These are phyloP conservation scores for Picea sitchensis DNA, from an alignment of 75 land plant genomes.

Conservation along the genomic window DNA sequence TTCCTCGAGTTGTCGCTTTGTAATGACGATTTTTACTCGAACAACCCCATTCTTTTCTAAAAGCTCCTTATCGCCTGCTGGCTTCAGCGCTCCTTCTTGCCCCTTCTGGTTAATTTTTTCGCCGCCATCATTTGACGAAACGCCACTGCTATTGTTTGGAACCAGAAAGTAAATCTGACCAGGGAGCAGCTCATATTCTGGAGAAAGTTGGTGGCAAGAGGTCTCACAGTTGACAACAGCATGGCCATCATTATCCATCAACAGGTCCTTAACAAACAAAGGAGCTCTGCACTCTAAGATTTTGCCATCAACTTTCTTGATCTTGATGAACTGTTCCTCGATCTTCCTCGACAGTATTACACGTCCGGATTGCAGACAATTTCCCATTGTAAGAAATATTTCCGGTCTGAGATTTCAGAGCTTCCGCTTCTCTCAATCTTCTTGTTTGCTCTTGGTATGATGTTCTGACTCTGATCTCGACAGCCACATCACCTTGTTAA, in stretches of 20 bases:
- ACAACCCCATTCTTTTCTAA: background rate
- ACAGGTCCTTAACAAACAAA: slow-evolving; percentile 20
- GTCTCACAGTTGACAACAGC: background rate
- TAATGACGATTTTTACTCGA: slow-evolving; percentile 25
- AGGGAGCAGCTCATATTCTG: slow-evolving; percentile 15
- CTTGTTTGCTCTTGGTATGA: no score
- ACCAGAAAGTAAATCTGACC: slow-evolving; percentile 19
- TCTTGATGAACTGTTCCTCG: slow-evolving; percentile 4
- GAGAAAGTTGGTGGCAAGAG: slow-evolving; percentile 14
- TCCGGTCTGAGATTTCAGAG: background rate
- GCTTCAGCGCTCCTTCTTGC: no score
- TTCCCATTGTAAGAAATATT: background rate
- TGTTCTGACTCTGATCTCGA: no score
- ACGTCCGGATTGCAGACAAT: background rate
- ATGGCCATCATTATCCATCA: slow-evolving; percentile 11
- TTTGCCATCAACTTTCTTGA: slow-evolving; percentile 29
- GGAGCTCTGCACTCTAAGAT: slow-evolving; percentile 16
- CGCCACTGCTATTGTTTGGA: background rate
- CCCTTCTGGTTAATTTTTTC: no score
- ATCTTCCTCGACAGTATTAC: background rate
- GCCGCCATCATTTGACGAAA: background rate
- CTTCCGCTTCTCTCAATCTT: no score
- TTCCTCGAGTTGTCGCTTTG: slow-evolving; percentile 23
- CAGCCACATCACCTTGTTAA: no score
- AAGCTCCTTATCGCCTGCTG: background rate